phyloP scores from a whole-genome alignment of 148 eudicot genomes.

The Rhododendron simsii region DNA sequence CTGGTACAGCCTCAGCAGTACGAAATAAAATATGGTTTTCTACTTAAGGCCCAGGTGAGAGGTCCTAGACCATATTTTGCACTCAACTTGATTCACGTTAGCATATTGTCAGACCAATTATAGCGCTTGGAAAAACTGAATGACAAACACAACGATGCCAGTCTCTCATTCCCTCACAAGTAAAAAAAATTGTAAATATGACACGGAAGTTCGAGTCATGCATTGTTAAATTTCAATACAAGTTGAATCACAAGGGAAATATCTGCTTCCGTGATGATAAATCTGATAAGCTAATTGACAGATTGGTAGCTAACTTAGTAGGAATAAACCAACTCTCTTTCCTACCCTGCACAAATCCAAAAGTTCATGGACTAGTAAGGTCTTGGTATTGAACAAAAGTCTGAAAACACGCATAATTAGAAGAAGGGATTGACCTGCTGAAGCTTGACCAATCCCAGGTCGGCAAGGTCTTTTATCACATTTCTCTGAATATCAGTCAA shows the following conservation, averaged over 20 bases:
- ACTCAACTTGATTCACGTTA: background rate
- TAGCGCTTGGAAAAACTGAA: background rate
- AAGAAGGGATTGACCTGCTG: constrained; percentile 62
- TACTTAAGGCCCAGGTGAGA: background rate
- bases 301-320: constrained; percentile 83
- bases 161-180: background rate
- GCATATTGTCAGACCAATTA: background rate
- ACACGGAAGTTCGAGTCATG: background rate
- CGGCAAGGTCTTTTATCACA: constrained; percentile 80
- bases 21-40: background rate
- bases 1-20: background rate
- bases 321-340: constrained; percentile 98
- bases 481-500: constrained; percentile 62
- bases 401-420: background rate
- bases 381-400: background rate
- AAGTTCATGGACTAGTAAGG: background rate
- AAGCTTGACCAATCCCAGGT: constrained; percentile 85
- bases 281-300: constrained; percentile 88
- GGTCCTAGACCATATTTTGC: background rate
- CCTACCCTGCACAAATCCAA: constrained; percentile 61
- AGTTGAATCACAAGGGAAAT: background rate
- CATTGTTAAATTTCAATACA: background rate
- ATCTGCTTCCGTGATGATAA: constrained; percentile 85
- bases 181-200: background rate
- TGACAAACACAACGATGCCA: background rate